Conservation (phyloP, 2,329 filamentous ascomycete species). For the Helotiales sp. region DNA sequence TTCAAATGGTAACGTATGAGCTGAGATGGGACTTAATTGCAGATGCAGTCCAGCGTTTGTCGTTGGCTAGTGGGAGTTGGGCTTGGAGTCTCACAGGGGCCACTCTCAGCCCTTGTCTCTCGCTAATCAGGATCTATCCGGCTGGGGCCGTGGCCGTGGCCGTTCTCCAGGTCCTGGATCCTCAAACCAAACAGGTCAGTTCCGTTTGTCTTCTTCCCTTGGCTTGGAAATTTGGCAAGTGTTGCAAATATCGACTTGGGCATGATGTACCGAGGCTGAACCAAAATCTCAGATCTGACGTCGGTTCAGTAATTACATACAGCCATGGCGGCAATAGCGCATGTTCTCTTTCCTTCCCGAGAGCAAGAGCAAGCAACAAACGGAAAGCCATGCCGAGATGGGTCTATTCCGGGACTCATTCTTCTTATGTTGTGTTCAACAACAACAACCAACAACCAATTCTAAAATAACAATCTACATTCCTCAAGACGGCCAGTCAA, state of each 20-base stretch:
- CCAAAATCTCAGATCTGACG: neutral
- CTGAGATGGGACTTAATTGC: neutral
- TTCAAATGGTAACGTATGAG: neutral
- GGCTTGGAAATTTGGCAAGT: neutral
- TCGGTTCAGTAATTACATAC: neutral
- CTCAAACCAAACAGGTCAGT: neutral
- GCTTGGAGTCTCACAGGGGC: conserved; percentile 12
- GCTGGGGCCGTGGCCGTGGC: neutral
- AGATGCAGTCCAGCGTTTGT: conserved; percentile 14
- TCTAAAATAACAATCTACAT: neutral
- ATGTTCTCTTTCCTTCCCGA: neutral
- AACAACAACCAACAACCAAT: neutral
- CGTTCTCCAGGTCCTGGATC: neutral
- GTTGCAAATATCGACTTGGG: neutral
- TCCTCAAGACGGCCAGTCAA: neutral
- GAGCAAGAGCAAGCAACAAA: neutral
- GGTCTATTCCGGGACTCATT: neutral
- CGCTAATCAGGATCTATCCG: conserved; percentile 22
- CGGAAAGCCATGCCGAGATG: neutral
- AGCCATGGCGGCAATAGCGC: neutral
- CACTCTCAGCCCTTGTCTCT: conserved; percentile 20
- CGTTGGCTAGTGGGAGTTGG: conserved; percentile 21
- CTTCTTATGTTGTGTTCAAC: neutral
- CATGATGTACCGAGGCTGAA: neutral
- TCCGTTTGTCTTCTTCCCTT: conserved; percentile 4